phyloP scores from a whole-genome alignment of 768 basidiomycete species.

The Phylloporus sp. region DNA sequence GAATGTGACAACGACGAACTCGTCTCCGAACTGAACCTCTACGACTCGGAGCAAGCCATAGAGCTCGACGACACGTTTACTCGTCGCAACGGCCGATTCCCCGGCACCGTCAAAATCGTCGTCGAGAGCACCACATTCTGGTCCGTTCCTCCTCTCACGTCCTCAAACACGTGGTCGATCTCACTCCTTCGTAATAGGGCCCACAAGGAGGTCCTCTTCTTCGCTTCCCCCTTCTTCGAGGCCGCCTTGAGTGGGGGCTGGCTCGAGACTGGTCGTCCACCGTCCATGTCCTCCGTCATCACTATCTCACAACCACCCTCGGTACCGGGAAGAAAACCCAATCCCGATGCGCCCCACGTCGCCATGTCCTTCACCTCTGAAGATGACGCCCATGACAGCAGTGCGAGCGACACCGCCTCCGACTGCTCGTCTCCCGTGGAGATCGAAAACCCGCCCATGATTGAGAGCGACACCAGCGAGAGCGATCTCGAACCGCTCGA shows the following conservation, averaged over 20 bases:
- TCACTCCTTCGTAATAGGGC: constrained; percentile 47
- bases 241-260: constrained; percentile 86
- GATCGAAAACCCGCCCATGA: constrained; percentile 32
- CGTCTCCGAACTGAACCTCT: constrained; percentile 62
- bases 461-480: constrained; percentile 34
- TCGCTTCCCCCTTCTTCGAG: constrained; percentile 94
- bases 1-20: constrained; percentile 68
- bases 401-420: constrained; percentile 26
- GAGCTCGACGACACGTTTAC: constrained; percentile 80
- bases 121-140: constrained; percentile 89
- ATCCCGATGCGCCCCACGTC: constrained; percentile 38
- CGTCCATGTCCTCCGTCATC: constrained; percentile 76
- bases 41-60: constrained; percentile 64
- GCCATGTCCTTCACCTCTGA: constrained; percentile 60
- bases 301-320: constrained; percentile 75
- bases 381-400: constrained; percentile 38
- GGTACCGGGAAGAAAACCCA: constrained; percentile 46
- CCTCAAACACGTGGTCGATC: too few species aligned
- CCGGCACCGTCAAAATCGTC: constrained; percentile 86
- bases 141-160: constrained; percentile 51
- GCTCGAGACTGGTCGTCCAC: constrained; percentile 82
- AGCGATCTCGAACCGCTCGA: constrained; percentile 31
- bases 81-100: constrained; percentile 51
- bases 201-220: constrained; percentile 87
- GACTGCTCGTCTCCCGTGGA: constrained; percentile 42